phyloP scores from a whole-genome alignment of 805 yeast genomes.

The Candida pseudoglaebosa region DNA sequence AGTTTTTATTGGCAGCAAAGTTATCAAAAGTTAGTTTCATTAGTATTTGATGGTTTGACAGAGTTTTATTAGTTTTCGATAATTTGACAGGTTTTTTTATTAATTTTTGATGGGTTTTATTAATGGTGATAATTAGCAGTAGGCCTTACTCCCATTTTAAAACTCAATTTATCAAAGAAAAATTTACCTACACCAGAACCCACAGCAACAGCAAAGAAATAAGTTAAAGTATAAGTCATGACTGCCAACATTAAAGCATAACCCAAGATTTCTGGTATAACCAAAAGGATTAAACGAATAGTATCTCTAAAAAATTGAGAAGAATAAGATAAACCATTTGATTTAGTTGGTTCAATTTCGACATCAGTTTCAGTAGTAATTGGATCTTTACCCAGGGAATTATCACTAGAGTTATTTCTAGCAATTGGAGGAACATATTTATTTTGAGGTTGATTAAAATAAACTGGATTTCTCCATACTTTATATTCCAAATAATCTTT shows the following conservation, averaged over 20 bases:
- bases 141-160: conserved; percentile 22
- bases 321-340: conserved; percentile 13
- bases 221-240: conserved; percentile 63
- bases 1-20: too few species aligned
- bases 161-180: conserved; percentile 57
- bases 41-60: too few species aligned
- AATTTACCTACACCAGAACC: conserved; percentile 72
- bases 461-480: conserved; percentile 50
- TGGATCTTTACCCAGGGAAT: conserved; percentile 1
- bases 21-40: too few species aligned
- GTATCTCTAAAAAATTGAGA: conserved; percentile 44
- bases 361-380: conserved; percentile 5
- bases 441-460: conserved; percentile 12
- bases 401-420: not conserved
- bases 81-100: not conserved
- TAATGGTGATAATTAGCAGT: not conserved
- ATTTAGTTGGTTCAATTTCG: conserved; percentile 2
- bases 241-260: conserved; percentile 76
- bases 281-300: conserved; percentile 51
- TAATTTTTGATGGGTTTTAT: too few species aligned
- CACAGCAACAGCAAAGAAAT: conserved; percentile 68
- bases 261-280: conserved; percentile 61
- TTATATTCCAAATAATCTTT: conserved; percentile 64
- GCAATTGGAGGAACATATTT: not conserved
- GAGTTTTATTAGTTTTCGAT: too few species aligned